Evolutionary conservation across 2,329 filamentous ascomycete species (phyloP), one percentile per base, ranked within the genome.

Genomic region (Xylaria sp.): DNA sequence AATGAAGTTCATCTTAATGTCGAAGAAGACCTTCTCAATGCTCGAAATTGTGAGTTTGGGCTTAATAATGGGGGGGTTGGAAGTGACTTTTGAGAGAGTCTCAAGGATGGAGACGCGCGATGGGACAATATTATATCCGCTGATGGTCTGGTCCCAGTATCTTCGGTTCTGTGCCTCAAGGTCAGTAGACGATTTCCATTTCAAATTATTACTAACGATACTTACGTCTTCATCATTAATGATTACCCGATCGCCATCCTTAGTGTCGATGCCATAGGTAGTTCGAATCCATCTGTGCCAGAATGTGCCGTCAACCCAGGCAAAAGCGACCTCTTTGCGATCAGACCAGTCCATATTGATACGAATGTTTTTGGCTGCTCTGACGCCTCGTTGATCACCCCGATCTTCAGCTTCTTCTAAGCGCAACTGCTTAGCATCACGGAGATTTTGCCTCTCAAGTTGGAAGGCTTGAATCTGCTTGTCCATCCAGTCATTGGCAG

Each of bases 201-300:
- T 60, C 29, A 27, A 21, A 9, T 42, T 37, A 10, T n/a, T 25
- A 21, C 29, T 27, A 10, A 16, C 23, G 5, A 55, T 63, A 68
- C 93, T 91, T 85, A 97, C 94, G 80, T 97, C 94, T 84, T 98
- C 93, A 75, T 99, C 96, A 74, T 98, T 98, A 82, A 99, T 96
- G 68, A 99, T 92, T 64, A 99, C 93, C 71, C 93, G 90, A 80
- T 98, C 96, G 57, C 95, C 94, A 71, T 96, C 90, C 77, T 88
- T 90, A 69, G 96, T 90, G 75, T 97, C 92, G 73, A 98, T 92
- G 63, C 95, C 95, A 77, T 97, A 99, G 0, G 95, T 98, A n/a
- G 91, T 94, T 73, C 92, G 88, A 72, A 99, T 89, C 96, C 96
- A 99, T 70, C 95, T 89, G 81, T 98, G 94, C 96, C 96, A 99